A percentile compares a stretch with the other conserved stretches of the same genome.
Evolutionary conservation across 306 rosid genomes (phyloP).

Genomic region (Ziziphus jujuba): DNA sequence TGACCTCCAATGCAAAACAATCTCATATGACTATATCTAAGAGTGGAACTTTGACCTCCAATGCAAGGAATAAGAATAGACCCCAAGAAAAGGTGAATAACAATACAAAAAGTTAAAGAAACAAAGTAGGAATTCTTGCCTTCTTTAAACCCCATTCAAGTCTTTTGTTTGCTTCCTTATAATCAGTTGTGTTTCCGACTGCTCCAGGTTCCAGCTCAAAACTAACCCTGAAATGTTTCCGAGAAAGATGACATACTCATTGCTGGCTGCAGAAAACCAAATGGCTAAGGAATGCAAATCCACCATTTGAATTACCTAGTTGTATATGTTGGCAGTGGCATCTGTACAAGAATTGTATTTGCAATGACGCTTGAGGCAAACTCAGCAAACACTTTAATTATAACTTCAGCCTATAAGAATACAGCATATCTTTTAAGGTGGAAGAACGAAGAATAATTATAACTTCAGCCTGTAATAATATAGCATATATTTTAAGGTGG

Average conservation of each 20-base stretch:
- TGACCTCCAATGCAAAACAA: background rate
- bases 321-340: slow-evolving; percentile 82
- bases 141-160: slow-evolving; percentile 90
- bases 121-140: slow-evolving; percentile 35
- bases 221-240: slow-evolving; percentile 55
- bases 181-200: slow-evolving; percentile 83
- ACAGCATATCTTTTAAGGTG: slow-evolving; percentile 16
- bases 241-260: background rate
- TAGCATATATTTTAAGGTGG: slow-evolving; percentile 16
- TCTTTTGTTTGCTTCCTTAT: slow-evolving; percentile 74
- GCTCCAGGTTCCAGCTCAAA: slow-evolving; percentile 89
- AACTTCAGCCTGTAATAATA: slow-evolving; percentile 70
- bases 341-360: slow-evolving; percentile 61
- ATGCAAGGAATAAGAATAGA: background rate
- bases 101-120: background rate
- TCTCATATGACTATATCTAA: background rate
- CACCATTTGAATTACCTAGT: slow-evolving; percentile 49
- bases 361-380: slow-evolving; percentile 71
- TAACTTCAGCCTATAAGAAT: slow-evolving; percentile 73
- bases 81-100: background rate
- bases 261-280: too few relatives aligned
- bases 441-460: slow-evolving; percentile 41
- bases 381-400: slow-evolving; percentile 76
- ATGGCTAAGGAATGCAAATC: too few relatives aligned
- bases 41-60: too few relatives aligned